phyloP scores from a whole-genome alignment of 345 rosid genomes.

The Triadica sebifera region DNA sequence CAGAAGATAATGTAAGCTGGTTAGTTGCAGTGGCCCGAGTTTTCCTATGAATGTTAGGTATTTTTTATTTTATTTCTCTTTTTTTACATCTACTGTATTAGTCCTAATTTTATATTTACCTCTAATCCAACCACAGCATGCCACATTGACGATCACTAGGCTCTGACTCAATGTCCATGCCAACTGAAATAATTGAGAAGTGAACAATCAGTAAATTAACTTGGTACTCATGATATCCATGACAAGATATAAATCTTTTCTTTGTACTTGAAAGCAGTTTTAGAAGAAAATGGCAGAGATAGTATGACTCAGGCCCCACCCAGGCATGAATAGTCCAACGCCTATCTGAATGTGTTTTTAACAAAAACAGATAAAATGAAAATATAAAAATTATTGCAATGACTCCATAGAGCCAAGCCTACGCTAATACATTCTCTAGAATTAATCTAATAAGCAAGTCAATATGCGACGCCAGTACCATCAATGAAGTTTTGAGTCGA shows the following conservation, averaged over 20 bases:
- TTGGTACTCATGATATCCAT: conserved; percentile 8
- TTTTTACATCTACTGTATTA: neutral
- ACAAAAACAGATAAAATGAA: too few species aligned
- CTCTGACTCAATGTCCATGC: conserved; percentile 18
- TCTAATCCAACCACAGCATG: conserved; percentile 6
- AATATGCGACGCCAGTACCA: neutral
- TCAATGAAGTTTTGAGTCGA: neutral
- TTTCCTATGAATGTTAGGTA: conserved; percentile 31
- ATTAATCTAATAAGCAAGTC: neutral
- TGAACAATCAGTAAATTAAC: conserved; percentile 16
- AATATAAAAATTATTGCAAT: neutral
- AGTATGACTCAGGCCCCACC: conserved; percentile 15
- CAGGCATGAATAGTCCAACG: neutral
- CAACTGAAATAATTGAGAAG: conserved; percentile 8
- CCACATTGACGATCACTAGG: conserved; percentile 11
- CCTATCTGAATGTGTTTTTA: neutral
- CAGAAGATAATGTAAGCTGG: conserved; percentile 40
- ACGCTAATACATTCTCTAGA: neutral
- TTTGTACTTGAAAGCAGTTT: conserved; percentile 18
- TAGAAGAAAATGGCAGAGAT: conserved; percentile 7
- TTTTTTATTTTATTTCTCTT: neutral
- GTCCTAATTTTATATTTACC: neutral
- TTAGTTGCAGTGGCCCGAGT: conserved; percentile 27
- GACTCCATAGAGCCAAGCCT: too few species aligned
- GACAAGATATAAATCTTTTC: neutral